A percentile compares a stretch with the other conserved stretches of the same genome.
Conservation (phyloP, 441 rosid species). For the Populus hybrid region DNA sequence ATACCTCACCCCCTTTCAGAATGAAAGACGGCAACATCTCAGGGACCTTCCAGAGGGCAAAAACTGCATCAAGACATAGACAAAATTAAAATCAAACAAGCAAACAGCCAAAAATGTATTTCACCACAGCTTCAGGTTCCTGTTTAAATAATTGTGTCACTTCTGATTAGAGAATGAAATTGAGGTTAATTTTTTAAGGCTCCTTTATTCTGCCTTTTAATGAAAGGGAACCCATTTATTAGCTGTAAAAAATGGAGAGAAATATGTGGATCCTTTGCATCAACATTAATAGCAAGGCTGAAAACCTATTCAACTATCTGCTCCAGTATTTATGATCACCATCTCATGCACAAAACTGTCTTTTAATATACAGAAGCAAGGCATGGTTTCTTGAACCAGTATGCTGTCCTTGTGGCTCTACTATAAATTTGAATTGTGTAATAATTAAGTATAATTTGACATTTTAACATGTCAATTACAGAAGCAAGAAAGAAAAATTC, state of each 20-base stretch:
- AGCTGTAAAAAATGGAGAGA: neutral
- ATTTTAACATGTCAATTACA: neutral
- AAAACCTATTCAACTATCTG: neutral
- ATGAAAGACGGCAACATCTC: slow-evolving; percentile 72
- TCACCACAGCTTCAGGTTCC: neutral
- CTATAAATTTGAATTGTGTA: neutral
- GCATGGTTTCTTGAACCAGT: neutral
- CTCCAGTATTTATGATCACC: neutral
- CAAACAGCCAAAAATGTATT: neutral
- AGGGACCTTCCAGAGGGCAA: slow-evolving; percentile 89
- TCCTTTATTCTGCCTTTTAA: neutral
- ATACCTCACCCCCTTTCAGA: slow-evolving; percentile 93
- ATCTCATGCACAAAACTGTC: neutral
- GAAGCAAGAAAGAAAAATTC: neutral
- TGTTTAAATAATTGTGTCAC: neutral
- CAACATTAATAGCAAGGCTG: neutral
- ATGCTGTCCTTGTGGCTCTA: neutral
- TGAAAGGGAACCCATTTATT: neutral
- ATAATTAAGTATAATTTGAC: neutral
- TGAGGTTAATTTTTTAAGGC: neutral
- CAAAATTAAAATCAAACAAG: neutral
- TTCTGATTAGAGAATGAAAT: neutral
- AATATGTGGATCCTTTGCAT: neutral
- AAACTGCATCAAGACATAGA: slow-evolving; percentile 46
- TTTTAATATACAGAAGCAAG: neutral